These are phyloP conservation scores for Suillus occidentalis DNA, from an alignment of 768 basidiomycete species.

Conservation along the genomic window DNA sequence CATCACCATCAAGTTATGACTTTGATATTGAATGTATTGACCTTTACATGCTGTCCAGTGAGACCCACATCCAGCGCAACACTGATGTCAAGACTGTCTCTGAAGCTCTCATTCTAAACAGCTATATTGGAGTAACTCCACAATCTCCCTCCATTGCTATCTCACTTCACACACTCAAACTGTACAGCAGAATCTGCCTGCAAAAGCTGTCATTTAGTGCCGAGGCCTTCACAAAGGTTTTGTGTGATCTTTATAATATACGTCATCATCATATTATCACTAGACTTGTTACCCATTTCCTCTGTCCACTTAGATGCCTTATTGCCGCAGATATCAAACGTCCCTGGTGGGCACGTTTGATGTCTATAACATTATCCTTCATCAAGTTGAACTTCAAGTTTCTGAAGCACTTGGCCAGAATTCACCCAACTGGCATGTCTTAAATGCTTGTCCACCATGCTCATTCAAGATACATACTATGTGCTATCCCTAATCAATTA, in stretches of 20 bases:
- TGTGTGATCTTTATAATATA: slow-evolving; percentile 27
- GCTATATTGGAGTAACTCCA: slow-evolving; percentile 20
- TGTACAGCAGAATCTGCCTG: slow-evolving; percentile 11
- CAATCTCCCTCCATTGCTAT: slow-evolving; percentile 20
- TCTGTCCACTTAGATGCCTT: slow-evolving; percentile 20
- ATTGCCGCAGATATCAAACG: slow-evolving; percentile 14
- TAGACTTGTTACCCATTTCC: slow-evolving; percentile 13
- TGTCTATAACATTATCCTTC: slow-evolving; percentile 31
- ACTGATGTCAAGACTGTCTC: background rate
- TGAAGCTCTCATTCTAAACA: slow-evolving; percentile 17
- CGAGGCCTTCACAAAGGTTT: slow-evolving; percentile 25
- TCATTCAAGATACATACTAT: slow-evolving; percentile 29
- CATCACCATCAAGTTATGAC: background rate
- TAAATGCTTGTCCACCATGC: slow-evolving; percentile 38
- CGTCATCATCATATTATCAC: background rate
- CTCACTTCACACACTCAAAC: slow-evolving; percentile 23
- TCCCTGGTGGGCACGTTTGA: slow-evolving; percentile 36
- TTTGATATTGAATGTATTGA: background rate
- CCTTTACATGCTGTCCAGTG: background rate
- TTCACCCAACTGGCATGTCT: slow-evolving; percentile 27
- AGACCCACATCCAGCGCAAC: background rate
- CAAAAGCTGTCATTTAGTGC: slow-evolving; percentile 24
- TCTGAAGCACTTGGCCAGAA: slow-evolving; percentile 25
- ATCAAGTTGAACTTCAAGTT: slow-evolving; percentile 22
- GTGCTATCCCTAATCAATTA: background rate